Conservation (phyloP, 257 asterid species). For the Solanum paucissectum region DNA sequence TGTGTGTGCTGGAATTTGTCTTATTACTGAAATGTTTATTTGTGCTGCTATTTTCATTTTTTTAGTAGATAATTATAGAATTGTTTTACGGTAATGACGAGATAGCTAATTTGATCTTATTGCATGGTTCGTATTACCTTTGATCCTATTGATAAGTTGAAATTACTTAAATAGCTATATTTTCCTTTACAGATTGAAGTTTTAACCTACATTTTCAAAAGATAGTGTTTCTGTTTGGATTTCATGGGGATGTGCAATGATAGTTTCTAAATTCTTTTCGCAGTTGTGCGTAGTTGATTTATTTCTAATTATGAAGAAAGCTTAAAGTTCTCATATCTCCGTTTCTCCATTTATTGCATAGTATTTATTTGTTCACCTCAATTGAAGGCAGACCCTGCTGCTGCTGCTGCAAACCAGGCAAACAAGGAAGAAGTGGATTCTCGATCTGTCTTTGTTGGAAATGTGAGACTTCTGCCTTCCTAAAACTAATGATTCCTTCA, state of each 20-base stretch:
- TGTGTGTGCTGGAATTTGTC: not conserved
- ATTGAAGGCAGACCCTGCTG: not conserved
- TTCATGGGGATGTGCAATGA: not conserved
- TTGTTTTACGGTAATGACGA: not conserved
- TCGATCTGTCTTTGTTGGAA: constrained; percentile 3
- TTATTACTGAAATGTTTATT: not conserved
- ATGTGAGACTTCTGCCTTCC: not conserved
- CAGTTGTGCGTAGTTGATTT: not conserved
- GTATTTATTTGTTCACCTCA: not conserved
- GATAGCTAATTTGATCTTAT: not conserved
- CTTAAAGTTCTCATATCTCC: not conserved
- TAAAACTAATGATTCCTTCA: not conserved
- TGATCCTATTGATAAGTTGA: not conserved
- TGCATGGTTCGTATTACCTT: not conserved
- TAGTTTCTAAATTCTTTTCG: not conserved
- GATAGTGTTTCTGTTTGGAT: not conserved
- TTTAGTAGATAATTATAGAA: not conserved
- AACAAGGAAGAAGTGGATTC: constrained; percentile 3
- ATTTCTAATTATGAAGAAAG: not conserved
- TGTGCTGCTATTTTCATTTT: not conserved
- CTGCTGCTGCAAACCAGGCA: not conserved
- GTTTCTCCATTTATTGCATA: not conserved
- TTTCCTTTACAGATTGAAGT: not conserved
- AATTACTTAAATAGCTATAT: not conserved
- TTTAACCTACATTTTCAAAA: not conserved